These are phyloP conservation scores for Schizothecium vesticola DNA, from an alignment of 495 filamentous ascomycete genomes.

Conservation along the genomic window DNA sequence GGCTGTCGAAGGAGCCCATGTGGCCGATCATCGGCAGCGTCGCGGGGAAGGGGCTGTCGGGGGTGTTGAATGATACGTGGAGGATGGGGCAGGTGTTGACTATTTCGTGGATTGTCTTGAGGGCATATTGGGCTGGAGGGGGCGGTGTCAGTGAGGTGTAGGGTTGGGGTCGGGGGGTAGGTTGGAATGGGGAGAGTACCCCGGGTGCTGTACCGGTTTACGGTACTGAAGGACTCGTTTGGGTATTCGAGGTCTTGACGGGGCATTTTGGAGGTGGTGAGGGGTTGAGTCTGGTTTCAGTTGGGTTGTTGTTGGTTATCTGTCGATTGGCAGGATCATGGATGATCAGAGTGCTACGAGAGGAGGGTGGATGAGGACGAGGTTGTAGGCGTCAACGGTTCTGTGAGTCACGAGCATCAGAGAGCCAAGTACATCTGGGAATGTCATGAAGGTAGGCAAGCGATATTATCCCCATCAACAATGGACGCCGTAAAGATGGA, in stretches of 20 bases:
- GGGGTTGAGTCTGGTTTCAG: not conserved
- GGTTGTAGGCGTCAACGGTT: not conserved
- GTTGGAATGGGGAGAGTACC: constrained; percentile 40
- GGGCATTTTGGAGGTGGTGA: constrained; percentile 36
- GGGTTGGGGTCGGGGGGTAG: not conserved
- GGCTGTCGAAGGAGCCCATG: constrained; percentile 65
- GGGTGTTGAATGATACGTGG: constrained; percentile 73
- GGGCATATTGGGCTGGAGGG: constrained; percentile 66
- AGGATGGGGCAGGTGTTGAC: constrained; percentile 72
- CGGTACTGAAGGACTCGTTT: constrained; percentile 59
- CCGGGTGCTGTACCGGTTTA: constrained; percentile 63
- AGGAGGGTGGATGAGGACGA: not conserved
- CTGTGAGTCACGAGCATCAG: not conserved
- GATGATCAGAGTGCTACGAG: not conserved
- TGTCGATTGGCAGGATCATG: not conserved
- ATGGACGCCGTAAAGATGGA: not conserved
- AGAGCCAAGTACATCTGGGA: not conserved
- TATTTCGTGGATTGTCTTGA: constrained; percentile 70
- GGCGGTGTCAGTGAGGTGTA: not conserved
- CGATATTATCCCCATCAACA: not conserved
- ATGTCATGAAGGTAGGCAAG: not conserved
- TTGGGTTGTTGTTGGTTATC: not conserved
- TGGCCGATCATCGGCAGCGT: constrained; percentile 86
- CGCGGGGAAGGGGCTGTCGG: constrained; percentile 63
- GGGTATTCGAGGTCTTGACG: constrained; percentile 58